phyloP scores from a whole-genome alignment of 2,329 filamentous ascomycete species.

The Hypomyces perniciosus region DNA sequence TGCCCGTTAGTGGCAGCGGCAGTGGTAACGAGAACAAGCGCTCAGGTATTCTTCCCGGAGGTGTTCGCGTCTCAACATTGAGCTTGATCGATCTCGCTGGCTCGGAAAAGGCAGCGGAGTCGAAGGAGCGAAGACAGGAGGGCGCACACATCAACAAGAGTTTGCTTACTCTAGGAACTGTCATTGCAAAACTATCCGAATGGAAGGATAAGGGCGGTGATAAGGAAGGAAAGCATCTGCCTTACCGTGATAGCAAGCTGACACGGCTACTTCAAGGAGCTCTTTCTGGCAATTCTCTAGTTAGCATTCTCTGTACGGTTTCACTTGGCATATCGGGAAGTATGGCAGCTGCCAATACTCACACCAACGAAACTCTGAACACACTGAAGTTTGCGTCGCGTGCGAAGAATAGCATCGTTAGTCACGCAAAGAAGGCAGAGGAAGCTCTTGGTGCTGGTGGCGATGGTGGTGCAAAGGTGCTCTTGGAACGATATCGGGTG shows the following conservation, averaged over 20 bases:
- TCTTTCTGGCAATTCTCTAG: constrained; percentile 84
- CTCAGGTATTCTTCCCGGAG: constrained; percentile 68
- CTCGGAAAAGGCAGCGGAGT: constrained; percentile 91
- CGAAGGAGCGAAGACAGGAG: constrained; percentile 88
- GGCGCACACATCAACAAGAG: constrained; percentile 99
- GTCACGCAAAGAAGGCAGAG: constrained; percentile 90
- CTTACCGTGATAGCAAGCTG: constrained; percentile 95
- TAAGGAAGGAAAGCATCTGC: constrained; percentile 85
- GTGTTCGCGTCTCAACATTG: constrained; percentile 89
- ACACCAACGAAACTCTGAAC: constrained; percentile 85
- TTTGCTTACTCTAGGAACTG: constrained; percentile 86
- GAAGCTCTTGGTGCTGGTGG: constrained; percentile 74
- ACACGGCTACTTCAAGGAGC: constrained; percentile 89
- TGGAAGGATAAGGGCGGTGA: constrained; percentile 75
- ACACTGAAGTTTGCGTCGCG: constrained; percentile 95
- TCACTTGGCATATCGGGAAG: constrained; percentile 76
- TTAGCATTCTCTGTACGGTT: constrained; percentile 96
- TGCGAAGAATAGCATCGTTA: constrained; percentile 97
- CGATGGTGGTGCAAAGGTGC: constrained; percentile 80
- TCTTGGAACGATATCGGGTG: constrained; percentile 88
- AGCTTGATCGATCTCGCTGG: constrained; percentile 95
- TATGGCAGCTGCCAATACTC: constrained; percentile 62
- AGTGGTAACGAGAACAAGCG: constrained; percentile 48
- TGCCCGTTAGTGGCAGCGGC: constrained; percentile 47
- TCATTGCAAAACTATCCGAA: constrained; percentile 88